Percentiles rank a stretch among this genome's conserved stretches.
Evolutionary conservation across 306 rosid species (phyloP).

Genomic region (Cicer cuneatum): DNA sequence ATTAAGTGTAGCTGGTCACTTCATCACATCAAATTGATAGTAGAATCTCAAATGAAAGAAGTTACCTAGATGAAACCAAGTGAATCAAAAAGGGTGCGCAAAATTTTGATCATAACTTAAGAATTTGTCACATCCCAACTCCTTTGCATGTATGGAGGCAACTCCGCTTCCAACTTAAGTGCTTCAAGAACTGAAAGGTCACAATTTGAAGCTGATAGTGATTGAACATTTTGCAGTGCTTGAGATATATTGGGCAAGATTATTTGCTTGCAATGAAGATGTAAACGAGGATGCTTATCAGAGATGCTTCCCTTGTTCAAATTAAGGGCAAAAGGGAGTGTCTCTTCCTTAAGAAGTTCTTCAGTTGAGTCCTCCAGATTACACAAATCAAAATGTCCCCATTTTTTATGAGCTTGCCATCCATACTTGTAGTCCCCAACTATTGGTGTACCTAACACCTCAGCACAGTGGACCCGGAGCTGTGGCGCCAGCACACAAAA

Average conservation of each 20-base stretch:
- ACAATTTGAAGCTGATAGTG: slow-evolving; percentile 49
- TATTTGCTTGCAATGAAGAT: slow-evolving; percentile 89
- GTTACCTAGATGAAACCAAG: slow-evolving; percentile 21
- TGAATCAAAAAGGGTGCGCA: slow-evolving; percentile 11
- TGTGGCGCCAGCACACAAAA: slow-evolving; percentile 47
- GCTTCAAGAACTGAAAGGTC: slow-evolving; percentile 64
- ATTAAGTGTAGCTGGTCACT: not conserved
- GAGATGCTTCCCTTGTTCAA: slow-evolving; percentile 69
- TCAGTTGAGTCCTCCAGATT: slow-evolving; percentile 48
- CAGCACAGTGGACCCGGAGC: slow-evolving; percentile 97
- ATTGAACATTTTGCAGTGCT: slow-evolving; percentile 61
- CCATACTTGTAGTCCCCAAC: slow-evolving; percentile 98
- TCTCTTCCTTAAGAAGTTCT: slow-evolving; percentile 52
- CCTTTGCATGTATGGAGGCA: slow-evolving; percentile 83
- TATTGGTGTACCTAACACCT: slow-evolving; percentile 87
- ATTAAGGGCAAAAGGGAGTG: slow-evolving; percentile 76
- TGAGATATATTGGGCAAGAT: slow-evolving; percentile 71
- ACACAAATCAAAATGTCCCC: slow-evolving; percentile 54
- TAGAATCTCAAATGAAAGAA: not conserved
- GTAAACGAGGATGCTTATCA: slow-evolving; percentile 69
- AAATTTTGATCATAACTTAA: slow-evolving; percentile 34
- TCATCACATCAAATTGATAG: not conserved
- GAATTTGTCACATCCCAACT: slow-evolving; percentile 78
- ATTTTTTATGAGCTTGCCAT: slow-evolving; percentile 80
- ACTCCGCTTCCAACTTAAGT: slow-evolving; percentile 67